Base-by-base conservation (phyloP, 805 yeast species). In the Saturnispora silvae region DNA sequence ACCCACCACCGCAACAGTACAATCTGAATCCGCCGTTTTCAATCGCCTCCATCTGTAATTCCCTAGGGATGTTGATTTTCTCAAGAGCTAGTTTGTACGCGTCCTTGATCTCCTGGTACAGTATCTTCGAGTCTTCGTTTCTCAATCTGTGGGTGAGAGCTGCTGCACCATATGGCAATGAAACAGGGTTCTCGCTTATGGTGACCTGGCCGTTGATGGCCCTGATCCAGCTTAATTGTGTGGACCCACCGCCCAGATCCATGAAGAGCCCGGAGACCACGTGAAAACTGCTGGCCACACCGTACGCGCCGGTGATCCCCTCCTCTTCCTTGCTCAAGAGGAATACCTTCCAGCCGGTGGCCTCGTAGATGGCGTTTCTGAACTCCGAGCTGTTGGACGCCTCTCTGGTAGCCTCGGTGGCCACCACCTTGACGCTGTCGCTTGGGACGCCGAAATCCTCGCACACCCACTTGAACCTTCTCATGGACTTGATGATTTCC, bases 121-220 rank as follows among this genome's bases (percentile, higher is more conserved):
- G 47, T 4, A 57, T 63, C 26, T 65, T 67, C 23, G 61, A 63
- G 43, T 68, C 68, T 47, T 76, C 82, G 31, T 61, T 49, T 38
- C 63, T 61, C 42, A 77, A 52, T 45, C 82, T 57, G 46, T 73
- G 65, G 0, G 80, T 67, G 30, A 80, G 56, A 1, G 78, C 77
- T 20, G 81, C 83, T 1, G 85, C 81, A 15, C 89, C 89, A 51
- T 75, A 81, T 1, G 86, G 86, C 32, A 79, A 56, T 2, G 78
- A 70, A 3, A 76, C 75, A 0, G 85, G 81, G 13, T 63, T 64
- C 6, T 65, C 60, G 20, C 80, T 72, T 45, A 72, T 65, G 39
- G 59, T 59, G 20, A 78, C 65, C 40, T 67, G 68, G 4, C 84
- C 85, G 34, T 65, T 63, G 20, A 59, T 56, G 28, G 77, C 69